These are phyloP conservation scores for Xylaria acuta DNA, from an alignment of 495 filamentous ascomycete species.

Conservation along the genomic window DNA sequence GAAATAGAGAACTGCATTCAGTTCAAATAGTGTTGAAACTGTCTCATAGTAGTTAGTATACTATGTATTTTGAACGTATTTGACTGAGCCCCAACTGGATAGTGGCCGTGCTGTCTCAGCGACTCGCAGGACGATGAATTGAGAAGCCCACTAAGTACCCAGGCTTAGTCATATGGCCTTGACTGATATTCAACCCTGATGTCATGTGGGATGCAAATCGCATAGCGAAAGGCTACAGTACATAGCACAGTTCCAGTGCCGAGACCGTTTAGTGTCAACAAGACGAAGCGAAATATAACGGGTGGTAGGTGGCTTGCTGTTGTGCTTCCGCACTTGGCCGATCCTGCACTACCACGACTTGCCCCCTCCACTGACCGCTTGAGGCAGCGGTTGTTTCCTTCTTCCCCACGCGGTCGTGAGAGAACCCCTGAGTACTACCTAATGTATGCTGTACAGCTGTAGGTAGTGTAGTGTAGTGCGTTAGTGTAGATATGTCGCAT, in stretches of 20 bases:
- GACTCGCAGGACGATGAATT: neutral
- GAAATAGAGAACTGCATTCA: neutral
- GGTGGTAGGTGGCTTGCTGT: constrained; percentile 17
- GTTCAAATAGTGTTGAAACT: constrained; percentile 10
- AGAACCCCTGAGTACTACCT: neutral
- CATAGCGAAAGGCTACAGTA: constrained; percentile 16
- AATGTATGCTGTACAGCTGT: neutral
- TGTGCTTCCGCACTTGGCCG: neutral
- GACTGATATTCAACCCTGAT: constrained; percentile 1
- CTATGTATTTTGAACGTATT: neutral
- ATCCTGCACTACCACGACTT: neutral
- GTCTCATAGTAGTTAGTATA: neutral
- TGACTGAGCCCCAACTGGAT: neutral
- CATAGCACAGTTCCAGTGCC: too few relatives aligned
- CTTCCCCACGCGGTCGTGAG: constrained; percentile 15
- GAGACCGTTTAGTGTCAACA: neutral
- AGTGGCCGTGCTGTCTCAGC: neutral
- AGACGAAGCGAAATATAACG: neutral
- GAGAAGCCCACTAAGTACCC: neutral
- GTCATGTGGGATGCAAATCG: neutral
- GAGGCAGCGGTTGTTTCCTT: neutral
- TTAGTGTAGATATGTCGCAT: neutral
- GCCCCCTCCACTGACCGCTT: neutral
- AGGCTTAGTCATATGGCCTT: neutral
- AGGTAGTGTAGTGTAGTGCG: neutral